These are phyloP conservation scores for Sherardia arvensis DNA, from an alignment of 257 asterid genomes.

Conservation along the genomic window DNA sequence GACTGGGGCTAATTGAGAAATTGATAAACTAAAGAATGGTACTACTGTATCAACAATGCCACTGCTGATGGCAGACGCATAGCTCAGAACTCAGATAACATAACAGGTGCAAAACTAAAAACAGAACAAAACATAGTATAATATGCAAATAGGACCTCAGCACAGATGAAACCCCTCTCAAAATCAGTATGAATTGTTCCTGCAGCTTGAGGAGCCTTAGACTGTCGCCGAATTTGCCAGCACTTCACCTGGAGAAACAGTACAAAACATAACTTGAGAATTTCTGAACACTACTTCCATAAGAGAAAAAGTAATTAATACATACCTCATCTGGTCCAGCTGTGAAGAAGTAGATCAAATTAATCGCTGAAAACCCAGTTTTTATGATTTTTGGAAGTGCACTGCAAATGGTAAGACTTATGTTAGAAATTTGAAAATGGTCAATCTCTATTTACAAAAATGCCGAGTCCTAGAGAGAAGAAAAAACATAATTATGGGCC, in stretches of 20 bases:
- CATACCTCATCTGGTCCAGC: slow-evolving; percentile 99
- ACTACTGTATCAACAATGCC: background rate
- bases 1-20: background rate
- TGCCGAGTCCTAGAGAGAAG: too few relatives aligned
- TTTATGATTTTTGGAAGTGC: slow-evolving; percentile 88
- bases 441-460: too few relatives aligned
- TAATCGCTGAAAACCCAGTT: slow-evolving; percentile 97
- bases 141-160: slow-evolving; percentile 49
- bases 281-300: background rate
- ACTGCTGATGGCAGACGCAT: background rate
- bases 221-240: slow-evolving; percentile 90
- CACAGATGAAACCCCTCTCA: slow-evolving; percentile 94
- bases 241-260: slow-evolving; percentile 69
- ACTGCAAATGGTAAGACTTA: slow-evolving; percentile 39
- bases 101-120: background rate
- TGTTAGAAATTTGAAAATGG: too few relatives aligned
- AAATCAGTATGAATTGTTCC: slow-evolving; percentile 96
- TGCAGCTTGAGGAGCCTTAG: slow-evolving; percentile 98
- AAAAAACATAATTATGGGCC: background rate
- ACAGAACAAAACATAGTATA: background rate
- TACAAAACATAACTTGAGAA: background rate
- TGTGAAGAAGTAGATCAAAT: slow-evolving; percentile 94
- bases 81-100: background rate
- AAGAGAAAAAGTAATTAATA: background rate
- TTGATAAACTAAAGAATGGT: background rate